Evolutionary conservation across 2,329 filamentous ascomycete genomes (phyloP).

Genomic region (Fusarium piperis): DNA sequence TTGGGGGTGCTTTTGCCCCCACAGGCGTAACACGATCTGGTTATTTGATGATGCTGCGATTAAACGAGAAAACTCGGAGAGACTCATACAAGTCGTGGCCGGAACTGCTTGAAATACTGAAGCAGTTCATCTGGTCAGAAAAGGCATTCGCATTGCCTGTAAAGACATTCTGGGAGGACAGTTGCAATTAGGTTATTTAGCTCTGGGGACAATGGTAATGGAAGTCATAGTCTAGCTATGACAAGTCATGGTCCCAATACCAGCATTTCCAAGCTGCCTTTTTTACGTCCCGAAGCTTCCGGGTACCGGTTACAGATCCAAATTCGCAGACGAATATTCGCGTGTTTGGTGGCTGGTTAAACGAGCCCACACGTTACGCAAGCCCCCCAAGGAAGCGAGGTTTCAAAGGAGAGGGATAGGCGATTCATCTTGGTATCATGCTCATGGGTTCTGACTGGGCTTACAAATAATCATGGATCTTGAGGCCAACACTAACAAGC

Average conservation of each 20-base stretch:
- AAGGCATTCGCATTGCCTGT: slow-evolving; percentile 46
- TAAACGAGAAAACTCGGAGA: slow-evolving; percentile 27
- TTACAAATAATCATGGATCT: neutral
- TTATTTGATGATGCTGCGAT: slow-evolving; percentile 41
- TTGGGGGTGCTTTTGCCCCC: slow-evolving; percentile 52
- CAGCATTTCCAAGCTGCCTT: neutral
- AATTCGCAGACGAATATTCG: neutral
- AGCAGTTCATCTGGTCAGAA: slow-evolving; percentile 53
- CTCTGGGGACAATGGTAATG: neutral
- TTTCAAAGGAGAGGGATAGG: neutral
- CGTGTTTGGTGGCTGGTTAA: neutral
- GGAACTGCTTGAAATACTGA: slow-evolving; percentile 44
- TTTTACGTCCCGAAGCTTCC: neutral
- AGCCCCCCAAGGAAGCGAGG: neutral
- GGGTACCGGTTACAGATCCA: neutral
- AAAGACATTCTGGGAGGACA: slow-evolving; percentile 47
- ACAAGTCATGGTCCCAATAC: neutral
- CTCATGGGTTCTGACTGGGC: neutral
- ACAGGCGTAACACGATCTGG: slow-evolving; percentile 39
- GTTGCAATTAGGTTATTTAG: neutral
- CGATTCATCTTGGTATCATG: neutral
- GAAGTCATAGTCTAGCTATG: neutral
- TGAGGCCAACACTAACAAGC: neutral
- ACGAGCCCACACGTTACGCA: neutral
- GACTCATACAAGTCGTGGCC: slow-evolving; percentile 44